Evolutionary conservation across 2,329 filamentous ascomycete genomes (phyloP).

Genomic region (Paracamarosporium sp.): DNA sequence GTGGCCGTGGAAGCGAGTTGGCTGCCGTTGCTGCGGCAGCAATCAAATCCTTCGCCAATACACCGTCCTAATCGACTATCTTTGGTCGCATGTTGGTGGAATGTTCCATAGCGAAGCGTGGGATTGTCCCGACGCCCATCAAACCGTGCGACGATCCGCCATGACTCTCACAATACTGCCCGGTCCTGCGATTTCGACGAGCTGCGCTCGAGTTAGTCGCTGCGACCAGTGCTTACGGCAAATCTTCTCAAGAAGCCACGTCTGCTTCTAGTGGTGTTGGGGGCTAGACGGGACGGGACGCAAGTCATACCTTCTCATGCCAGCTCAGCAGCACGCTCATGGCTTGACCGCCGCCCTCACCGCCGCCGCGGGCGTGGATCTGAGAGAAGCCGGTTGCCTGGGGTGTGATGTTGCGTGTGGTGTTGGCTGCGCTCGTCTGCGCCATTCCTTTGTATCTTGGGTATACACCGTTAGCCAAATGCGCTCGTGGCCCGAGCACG

Average conservation of each 20-base stretch:
- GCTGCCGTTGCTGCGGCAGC: background rate
- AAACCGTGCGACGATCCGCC: constrained; percentile 94
- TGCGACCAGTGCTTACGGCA: background rate
- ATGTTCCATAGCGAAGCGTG: constrained; percentile 6
- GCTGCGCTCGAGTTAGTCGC: constrained; percentile 47
- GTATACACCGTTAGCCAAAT: constrained; percentile 22
- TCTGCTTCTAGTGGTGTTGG: background rate
- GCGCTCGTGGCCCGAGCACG: background rate
- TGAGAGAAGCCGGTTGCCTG: constrained; percentile 91
- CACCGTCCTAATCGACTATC: constrained; percentile 6
- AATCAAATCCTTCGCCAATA: constrained; percentile 1
- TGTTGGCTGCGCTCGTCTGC: constrained; percentile 40
- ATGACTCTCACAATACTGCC: constrained; percentile 91
- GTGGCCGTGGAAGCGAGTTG: constrained; percentile 10
- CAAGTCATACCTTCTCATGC: constrained; percentile 79
- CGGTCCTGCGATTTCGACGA: constrained; percentile 89
- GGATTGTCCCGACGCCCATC: constrained; percentile 26
- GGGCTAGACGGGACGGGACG: constrained; percentile 7
- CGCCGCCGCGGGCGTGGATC: constrained; percentile 65
- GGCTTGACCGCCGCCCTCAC: constrained; percentile 77
- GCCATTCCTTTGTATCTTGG: constrained; percentile 88
- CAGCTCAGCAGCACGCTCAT: constrained; percentile 98
- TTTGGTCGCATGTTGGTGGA: constrained; percentile 13
- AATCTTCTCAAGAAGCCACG: background rate
- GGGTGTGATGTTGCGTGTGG: constrained; percentile 63